Evolutionary conservation across 495 filamentous ascomycete species (phyloP), one percentile per base, ranked within the genome.

Genomic region (Trichocladium antarcticum): DNA sequence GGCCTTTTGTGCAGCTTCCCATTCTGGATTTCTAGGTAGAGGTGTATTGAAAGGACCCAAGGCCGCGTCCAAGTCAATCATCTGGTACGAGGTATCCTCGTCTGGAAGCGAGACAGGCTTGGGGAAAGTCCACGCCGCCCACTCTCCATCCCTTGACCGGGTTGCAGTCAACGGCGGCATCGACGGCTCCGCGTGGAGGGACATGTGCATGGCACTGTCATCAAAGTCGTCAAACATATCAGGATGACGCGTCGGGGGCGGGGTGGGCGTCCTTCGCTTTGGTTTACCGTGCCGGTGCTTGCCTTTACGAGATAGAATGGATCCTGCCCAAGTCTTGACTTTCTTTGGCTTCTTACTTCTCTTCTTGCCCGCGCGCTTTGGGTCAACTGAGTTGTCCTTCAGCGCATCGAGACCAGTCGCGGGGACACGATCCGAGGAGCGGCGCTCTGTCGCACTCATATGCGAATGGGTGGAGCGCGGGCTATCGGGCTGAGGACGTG

Each of bases 51-150:
- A 94, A 0, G 92, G 89, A 2, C 87, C 87, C 10, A 98, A 71
- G n/a, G 90, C 92, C 31, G 89, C 92, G 72, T 98, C 92, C 35
- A 98, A 71, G 68, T 98, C 92, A 45, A 98, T 90, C 50, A 95
- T 78, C 5, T 84, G 85, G 56, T 81, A 88, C 40, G 81, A 71
- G 1, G 69, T 54, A 45, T 86, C 81, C 29, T 77, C 73, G 11
- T 82, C 78, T 0, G 54, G 47, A 32, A 42, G 15, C 3, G 52
- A 46, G 5, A 36, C 32, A 4, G 51, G 24, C 12, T 51, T 51
- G 5, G 52, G 46, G 8, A 51, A 52, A 5, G 41, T 53, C 62
- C 62, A 61, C 6, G 40, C 19, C 34, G 55, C 50, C 22, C 55
- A 43, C 24, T 58, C 49, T 32, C 44, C 49, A 24, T 64, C 54